phyloP scores from a whole-genome alignment of 805 yeast species.

The Suhomyces sp. region DNA sequence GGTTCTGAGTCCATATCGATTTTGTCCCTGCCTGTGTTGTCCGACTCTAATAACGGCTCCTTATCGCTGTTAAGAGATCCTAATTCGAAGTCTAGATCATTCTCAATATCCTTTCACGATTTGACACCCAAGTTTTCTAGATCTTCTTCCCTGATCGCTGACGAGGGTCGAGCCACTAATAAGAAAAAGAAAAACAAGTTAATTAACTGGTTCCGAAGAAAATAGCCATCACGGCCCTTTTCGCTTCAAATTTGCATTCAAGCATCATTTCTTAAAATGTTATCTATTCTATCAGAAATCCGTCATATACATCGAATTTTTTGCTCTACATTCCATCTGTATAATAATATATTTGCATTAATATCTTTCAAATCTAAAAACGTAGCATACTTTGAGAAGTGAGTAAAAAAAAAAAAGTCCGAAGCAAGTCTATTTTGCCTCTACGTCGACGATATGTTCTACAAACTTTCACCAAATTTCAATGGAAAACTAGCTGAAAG shows the following conservation, averaged over 20 bases:
- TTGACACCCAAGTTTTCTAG: constrained; percentile 16
- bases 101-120: constrained; percentile 18
- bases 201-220: constrained; percentile 24
- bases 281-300: not conserved
- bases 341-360: not conserved
- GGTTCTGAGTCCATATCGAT: constrained; percentile 10
- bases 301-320: not conserved
- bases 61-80: not conserved
- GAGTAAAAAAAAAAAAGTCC: not conserved
- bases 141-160: constrained; percentile 4
- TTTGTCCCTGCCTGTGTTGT: constrained; percentile 7
- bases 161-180: constrained; percentile 10
- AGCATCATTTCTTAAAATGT: not conserved
- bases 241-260: not conserved
- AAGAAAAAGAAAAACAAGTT: constrained; percentile 18
- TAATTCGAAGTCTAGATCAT: constrained; percentile 22
- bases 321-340: not conserved
- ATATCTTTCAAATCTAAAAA: not conserved
- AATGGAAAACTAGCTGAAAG: constrained; percentile 30
- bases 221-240: not conserved
- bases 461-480: constrained; percentile 38
- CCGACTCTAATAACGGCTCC: not conserved
- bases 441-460: constrained; percentile 14
- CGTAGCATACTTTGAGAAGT: not conserved
- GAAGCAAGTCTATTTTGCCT: not conserved